phyloP scores from a whole-genome alignment of 2,329 filamentous ascomycete species.

The Aspergillus texensis region DNA sequence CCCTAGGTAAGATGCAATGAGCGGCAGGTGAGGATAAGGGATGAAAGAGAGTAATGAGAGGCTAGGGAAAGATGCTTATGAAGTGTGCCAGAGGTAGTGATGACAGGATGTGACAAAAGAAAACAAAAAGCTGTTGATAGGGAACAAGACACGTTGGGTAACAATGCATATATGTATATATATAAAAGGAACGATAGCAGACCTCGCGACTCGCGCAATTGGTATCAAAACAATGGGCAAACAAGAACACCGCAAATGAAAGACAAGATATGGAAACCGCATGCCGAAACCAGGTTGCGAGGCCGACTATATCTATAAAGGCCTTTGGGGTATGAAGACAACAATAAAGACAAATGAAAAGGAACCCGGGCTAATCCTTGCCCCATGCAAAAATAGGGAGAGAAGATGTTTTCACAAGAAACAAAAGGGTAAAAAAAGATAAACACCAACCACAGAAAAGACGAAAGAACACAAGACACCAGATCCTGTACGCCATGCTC shows the following conservation, averaged over 20 bases:
- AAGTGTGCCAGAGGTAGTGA: conserved; percentile 14
- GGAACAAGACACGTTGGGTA: conserved; percentile 16
- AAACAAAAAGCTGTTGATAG: conserved; percentile 22
- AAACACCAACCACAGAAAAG: conserved; percentile 26
- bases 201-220: conserved; percentile 36
- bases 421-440: conserved; percentile 9
- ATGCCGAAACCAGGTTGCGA: conserved; percentile 35
- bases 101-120: conserved; percentile 13
- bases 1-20: conserved; percentile 16
- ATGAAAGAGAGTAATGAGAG: conserved; percentile 12
- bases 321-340: conserved; percentile 44
- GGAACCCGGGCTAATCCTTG: conserved; percentile 25
- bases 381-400: conserved; percentile 24
- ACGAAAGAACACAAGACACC: conserved; percentile 25
- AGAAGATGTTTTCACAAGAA: conserved; percentile 10
- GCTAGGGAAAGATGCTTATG: conserved; percentile 3
- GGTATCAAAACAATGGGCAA: conserved; percentile 33
- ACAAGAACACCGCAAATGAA: conserved; percentile 21
- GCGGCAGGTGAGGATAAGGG: conserved; percentile 17
- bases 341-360: conserved; percentile 26
- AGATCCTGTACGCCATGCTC: conserved; percentile 36
- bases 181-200: conserved; percentile 26
- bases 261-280: conserved; percentile 25
- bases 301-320: conserved; percentile 41
- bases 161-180: conserved; percentile 27